Evolutionary conservation across 345 rosid genomes (phyloP).

Genomic region (Rhodamnia argentea): DNA sequence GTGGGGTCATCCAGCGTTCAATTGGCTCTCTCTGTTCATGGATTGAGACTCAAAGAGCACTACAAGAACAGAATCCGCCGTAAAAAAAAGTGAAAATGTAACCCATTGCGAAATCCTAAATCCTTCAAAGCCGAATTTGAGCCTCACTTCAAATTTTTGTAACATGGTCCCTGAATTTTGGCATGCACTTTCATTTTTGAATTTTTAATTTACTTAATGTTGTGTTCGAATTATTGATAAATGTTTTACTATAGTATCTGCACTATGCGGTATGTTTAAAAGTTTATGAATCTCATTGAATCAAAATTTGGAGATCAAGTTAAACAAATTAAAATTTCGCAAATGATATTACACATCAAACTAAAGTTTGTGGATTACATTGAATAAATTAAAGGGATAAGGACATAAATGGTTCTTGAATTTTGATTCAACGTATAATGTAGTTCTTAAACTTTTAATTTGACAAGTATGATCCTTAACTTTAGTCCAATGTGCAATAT

Average conservation of each 20-base stretch:
- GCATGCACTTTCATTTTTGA: fast-evolving
- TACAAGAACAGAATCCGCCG: background rate
- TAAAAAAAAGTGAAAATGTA: background rate
- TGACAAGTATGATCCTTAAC: too few relatives aligned
- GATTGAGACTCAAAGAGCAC: background rate
- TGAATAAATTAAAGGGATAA: background rate
- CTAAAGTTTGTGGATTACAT: background rate
- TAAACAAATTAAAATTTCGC: background rate
- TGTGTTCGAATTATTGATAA: background rate
- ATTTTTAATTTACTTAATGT: background rate
- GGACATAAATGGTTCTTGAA: too few relatives aligned
- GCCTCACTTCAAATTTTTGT: too few relatives aligned
- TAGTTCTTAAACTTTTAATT: too few relatives aligned
- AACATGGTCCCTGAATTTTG: background rate
- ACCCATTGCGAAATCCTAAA: background rate
- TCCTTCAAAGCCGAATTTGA: background rate
- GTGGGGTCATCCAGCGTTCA: background rate
- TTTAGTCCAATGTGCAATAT: too few relatives aligned
- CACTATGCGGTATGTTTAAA: background rate
- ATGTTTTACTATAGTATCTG: fast-evolving
- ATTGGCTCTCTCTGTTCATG: background rate
- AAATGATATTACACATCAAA: fast-evolving
- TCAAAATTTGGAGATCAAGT: background rate
- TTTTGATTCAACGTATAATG: too few relatives aligned
- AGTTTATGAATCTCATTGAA: background rate